phyloP scores from a whole-genome alignment of 805 yeast genomes.

The Candida chauliodis region DNA sequence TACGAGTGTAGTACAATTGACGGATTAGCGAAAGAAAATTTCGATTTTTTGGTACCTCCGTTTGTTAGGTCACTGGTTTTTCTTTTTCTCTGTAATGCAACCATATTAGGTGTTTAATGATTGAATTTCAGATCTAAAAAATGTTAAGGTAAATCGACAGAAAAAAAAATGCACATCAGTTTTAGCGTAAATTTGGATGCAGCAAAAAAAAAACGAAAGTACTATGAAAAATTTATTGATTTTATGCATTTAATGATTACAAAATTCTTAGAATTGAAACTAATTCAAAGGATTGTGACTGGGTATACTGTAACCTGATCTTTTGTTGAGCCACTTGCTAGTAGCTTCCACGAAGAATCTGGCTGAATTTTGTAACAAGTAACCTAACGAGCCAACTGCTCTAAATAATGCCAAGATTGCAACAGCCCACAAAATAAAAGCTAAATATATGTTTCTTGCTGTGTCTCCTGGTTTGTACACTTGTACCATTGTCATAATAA shows the following conservation, averaged over 20 bases:
- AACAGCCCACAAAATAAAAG: conserved; percentile 87
- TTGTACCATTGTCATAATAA: conserved; percentile 86
- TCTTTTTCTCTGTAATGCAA: conserved; percentile 40
- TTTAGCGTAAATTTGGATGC: no score
- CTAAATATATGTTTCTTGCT: conserved; percentile 63
- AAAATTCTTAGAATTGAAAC: no score
- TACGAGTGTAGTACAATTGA: conserved; percentile 49
- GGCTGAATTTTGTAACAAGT: conserved; percentile 45
- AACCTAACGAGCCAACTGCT: conserved; percentile 76
- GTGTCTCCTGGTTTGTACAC: conserved; percentile 67
- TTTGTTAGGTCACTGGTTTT: conserved; percentile 14
- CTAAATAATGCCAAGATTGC: conserved; percentile 80
- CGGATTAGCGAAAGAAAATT: conserved; percentile 22
- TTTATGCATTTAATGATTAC: no score
- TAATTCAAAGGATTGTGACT: conserved; percentile 31
- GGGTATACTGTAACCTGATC: conserved; percentile 35
- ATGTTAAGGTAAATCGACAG: background rate
- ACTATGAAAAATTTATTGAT: no score
- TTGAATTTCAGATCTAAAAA: background rate
- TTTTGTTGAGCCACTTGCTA: conserved; percentile 40
- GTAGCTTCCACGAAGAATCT: conserved; percentile 36
- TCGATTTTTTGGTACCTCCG: conserved; percentile 21
- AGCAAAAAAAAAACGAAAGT: no score
- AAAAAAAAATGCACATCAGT: background rate
- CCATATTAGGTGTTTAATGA: conserved; percentile 28